Evolutionary conservation across 2,329 filamentous ascomycete genomes (phyloP).

Genomic region (Lecanicillium sp.): DNA sequence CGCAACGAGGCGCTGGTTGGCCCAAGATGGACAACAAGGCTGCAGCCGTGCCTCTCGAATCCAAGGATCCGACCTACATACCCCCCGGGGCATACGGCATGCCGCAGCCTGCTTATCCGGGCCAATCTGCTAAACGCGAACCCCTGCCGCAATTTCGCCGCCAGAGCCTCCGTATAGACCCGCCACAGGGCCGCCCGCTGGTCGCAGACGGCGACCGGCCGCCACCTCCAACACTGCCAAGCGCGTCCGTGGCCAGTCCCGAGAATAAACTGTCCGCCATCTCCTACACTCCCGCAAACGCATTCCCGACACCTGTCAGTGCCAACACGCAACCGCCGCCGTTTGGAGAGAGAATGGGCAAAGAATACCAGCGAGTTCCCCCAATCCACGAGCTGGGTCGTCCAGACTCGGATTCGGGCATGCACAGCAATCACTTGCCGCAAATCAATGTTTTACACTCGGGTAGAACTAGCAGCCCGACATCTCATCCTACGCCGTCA

Average conservation of each 20-base stretch:
- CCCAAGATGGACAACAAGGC: constrained; percentile 68
- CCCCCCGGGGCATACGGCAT: constrained; percentile 56
- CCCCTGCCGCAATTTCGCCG: constrained; percentile 53
- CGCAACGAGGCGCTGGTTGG: constrained; percentile 64
- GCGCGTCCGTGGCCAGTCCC: constrained; percentile 49
- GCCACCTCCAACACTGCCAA: constrained; percentile 52
- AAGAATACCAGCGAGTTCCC: constrained; percentile 54
- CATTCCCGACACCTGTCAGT: constrained; percentile 56
- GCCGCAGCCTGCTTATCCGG: constrained; percentile 39
- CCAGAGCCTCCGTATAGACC: constrained; percentile 54
- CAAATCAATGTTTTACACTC: constrained; percentile 51
- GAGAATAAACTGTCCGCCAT: constrained; percentile 56
- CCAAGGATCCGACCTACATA: constrained; percentile 64
- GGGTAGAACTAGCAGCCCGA: constrained; percentile 41
- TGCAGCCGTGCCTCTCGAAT: constrained; percentile 67
- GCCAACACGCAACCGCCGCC: constrained; percentile 38
- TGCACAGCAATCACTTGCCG: constrained; percentile 43
- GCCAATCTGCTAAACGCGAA: constrained; percentile 43
- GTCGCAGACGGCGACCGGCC: constrained; percentile 48
- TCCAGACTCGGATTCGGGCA: constrained; percentile 46
- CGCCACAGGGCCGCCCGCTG: constrained; percentile 50
- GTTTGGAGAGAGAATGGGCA: constrained; percentile 42
- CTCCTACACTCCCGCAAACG: constrained; percentile 45
- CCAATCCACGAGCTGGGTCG: constrained; percentile 46
- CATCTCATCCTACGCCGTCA: constrained; percentile 26